Base-by-base conservation (phyloP, 1,284 basidiomycete genomes). In the Gastroboletus turbinatus region DNA sequence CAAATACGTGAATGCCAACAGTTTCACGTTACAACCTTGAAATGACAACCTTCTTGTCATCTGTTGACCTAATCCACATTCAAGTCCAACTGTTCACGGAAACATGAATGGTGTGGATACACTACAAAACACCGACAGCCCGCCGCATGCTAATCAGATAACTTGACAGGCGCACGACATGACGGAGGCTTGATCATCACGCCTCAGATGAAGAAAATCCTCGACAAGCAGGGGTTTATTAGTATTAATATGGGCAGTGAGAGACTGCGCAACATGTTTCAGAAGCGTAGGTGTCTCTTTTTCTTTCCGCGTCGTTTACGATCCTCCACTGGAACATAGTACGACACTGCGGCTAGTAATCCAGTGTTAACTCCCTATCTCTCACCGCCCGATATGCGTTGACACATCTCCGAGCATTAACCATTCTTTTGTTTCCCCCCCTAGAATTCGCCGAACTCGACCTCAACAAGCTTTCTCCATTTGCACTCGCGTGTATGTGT, bases 221-320 rank as follows among this genome's bases (percentile, higher is more conserved):
- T 81, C 14, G 53, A 63, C 16, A 52, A 67, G 49, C 72, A 75
- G 0, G 78, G 77, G 2, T 74, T 69, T 58, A 63, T 82, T 19
- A 63, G 61, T 11, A 16, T 56, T 0, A 27, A 56, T 10, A 64
- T 62, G 47, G 76, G 74, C 14, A 72, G 76, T 4, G 67, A 78
- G 45, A 65, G 33, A 36, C 59, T 79, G 23, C 68, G 77, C 42
- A 47, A 63, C 5, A 65, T 81, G 45, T 80, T 80, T 55, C 63
- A 69, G 25, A 59, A 61, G 58, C 63, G 78, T 77, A 55, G 21
- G 73, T 57, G n/a, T 47, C 17, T 46, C 19, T 44, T 45, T 4
- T 36, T 14, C 44, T 17, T 32, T 10, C 25, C 36, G 30, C 25
- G 14, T 42, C 35, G 4, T 40, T 14, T 21, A 36, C 39, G n/a